A percentile compares a stretch with the other conserved stretches of the same genome.
These are phyloP conservation scores for Fusarium veterinarium DNA, from an alignment of 2,329 filamentous ascomycete genomes.

Conservation along the genomic window DNA sequence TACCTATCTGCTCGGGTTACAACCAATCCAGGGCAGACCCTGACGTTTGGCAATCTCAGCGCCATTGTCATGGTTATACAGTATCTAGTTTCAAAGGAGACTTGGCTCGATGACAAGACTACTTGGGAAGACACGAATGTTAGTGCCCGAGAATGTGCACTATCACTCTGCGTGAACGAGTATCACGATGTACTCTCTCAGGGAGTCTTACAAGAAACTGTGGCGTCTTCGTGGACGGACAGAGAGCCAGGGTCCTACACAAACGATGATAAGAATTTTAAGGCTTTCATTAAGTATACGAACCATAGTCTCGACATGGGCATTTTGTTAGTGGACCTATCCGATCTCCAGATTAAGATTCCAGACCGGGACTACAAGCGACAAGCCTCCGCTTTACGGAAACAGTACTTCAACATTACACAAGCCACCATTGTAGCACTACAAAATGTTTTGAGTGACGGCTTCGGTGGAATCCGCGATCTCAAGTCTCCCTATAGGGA, in stretches of 20 bases:
- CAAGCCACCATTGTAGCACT: background rate
- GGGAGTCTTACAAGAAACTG: slow-evolving; percentile 1
- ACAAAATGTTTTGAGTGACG: background rate
- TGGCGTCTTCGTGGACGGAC: background rate
- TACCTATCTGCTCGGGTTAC: background rate
- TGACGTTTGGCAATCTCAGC: background rate
- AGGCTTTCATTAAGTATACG: background rate
- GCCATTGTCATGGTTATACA: slow-evolving; percentile 20
- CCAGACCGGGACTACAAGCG: background rate
- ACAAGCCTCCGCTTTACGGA: background rate
- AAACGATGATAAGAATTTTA: fast-evolving
- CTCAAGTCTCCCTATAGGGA: no score
- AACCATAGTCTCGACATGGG: slow-evolving; percentile 11
- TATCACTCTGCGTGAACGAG: slow-evolving; percentile 22
- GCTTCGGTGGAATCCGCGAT: background rate
- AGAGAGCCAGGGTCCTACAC: background rate
- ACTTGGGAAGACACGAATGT: slow-evolving; percentile 10
- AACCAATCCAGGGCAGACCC: slow-evolving; percentile 13
- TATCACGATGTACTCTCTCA: background rate
- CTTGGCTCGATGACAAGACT: background rate
- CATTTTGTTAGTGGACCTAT: background rate
- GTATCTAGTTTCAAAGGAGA: background rate
- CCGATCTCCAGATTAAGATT: slow-evolving; percentile 17
- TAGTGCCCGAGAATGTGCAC: slow-evolving; percentile 4
- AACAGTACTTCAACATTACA: slow-evolving; percentile 14